Evolutionary conservation across 2,329 filamentous ascomycete genomes (phyloP).

Genomic region (Penicillium sp.): DNA sequence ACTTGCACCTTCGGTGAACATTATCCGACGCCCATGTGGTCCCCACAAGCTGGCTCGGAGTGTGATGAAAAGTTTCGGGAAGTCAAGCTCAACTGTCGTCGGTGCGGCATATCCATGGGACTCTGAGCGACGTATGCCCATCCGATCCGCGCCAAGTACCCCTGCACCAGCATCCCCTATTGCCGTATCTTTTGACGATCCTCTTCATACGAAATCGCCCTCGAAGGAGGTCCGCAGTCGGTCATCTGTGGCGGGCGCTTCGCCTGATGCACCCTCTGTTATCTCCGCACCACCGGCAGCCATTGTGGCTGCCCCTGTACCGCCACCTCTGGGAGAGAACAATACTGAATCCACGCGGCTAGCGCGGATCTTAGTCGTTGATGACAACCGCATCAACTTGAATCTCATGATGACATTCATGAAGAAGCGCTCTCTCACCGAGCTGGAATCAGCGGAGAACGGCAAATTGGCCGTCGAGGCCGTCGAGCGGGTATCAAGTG

Average conservation of each 20-base stretch:
- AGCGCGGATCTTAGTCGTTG: slow-evolving; percentile 41
- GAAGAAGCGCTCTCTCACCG: slow-evolving; percentile 35
- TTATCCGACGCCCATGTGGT: slow-evolving; percentile 39
- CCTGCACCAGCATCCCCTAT: not conserved
- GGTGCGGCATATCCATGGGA: slow-evolving; percentile 15
- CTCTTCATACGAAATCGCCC: not conserved
- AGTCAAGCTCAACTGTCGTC: slow-evolving; percentile 9
- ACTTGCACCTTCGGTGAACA: slow-evolving; percentile 34
- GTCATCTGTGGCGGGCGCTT: not conserved
- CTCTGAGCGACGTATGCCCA: too few species aligned
- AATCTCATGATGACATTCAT: slow-evolving; percentile 44
- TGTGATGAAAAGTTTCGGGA: slow-evolving; percentile 29
- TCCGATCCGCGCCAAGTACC: slow-evolving; percentile 6
- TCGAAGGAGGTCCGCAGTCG: not conserved
- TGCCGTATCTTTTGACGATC: not conserved
- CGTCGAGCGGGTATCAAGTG: slow-evolving; percentile 29
- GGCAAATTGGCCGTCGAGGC: slow-evolving; percentile 43
- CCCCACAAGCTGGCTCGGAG: slow-evolving; percentile 41
- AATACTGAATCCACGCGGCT: slow-evolving; percentile 6
- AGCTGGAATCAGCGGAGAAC: slow-evolving; percentile 40
- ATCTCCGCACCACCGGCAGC: slow-evolving; percentile 6
- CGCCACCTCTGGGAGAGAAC: slow-evolving; percentile 13
- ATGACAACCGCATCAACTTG: slow-evolving; percentile 46
- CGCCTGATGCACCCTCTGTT: slow-evolving; percentile 4
- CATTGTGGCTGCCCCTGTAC: slow-evolving; percentile 10